These are phyloP conservation scores for Candida albicans DNA, from an alignment of 1,139 yeast genomes.

Conservation along the genomic window DNA sequence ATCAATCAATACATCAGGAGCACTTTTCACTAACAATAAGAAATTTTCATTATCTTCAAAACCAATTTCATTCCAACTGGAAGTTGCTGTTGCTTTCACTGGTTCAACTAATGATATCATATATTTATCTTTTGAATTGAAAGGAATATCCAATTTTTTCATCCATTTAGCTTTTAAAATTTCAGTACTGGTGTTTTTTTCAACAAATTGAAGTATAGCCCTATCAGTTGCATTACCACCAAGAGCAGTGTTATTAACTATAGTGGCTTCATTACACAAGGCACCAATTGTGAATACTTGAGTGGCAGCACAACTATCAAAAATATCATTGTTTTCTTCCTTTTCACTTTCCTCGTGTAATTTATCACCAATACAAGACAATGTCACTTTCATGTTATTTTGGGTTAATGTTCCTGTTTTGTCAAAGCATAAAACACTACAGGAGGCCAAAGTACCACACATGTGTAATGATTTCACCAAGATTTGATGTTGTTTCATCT, in stretches of 20 bases:
- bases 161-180: slow-evolving; percentile 11
- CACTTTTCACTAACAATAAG: slow-evolving; percentile 45
- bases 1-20: slow-evolving; percentile 47
- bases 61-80: slow-evolving; percentile 16
- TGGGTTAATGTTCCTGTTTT: slow-evolving; percentile 40
- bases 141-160: slow-evolving; percentile 35
- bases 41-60: slow-evolving; percentile 16
- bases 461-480: slow-evolving; percentile 31
- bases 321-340: slow-evolving; percentile 8
- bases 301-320: slow-evolving; percentile 39
- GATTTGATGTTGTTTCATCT: slow-evolving; percentile 29
- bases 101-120: slow-evolving; percentile 38
- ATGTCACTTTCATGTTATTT: slow-evolving; percentile 33
- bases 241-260: slow-evolving; percentile 16
- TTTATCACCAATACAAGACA: slow-evolving; percentile 23
- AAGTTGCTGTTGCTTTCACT: slow-evolving; percentile 12
- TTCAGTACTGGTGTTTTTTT: slow-evolving; percentile 16
- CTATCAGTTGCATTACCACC: slow-evolving; percentile 53
- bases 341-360: slow-evolving; percentile 18
- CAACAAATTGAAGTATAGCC: slow-evolving; percentile 42
- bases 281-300: slow-evolving; percentile 23
- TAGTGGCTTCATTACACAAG: slow-evolving; percentile 42
- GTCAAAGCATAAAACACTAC: slow-evolving; percentile 36
- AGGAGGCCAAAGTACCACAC: slow-evolving; percentile 35
- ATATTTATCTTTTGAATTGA: slow-evolving; percentile 50